Conservation (phyloP, 2,329 filamentous ascomycete genomes). For the Cadophora sp. region DNA sequence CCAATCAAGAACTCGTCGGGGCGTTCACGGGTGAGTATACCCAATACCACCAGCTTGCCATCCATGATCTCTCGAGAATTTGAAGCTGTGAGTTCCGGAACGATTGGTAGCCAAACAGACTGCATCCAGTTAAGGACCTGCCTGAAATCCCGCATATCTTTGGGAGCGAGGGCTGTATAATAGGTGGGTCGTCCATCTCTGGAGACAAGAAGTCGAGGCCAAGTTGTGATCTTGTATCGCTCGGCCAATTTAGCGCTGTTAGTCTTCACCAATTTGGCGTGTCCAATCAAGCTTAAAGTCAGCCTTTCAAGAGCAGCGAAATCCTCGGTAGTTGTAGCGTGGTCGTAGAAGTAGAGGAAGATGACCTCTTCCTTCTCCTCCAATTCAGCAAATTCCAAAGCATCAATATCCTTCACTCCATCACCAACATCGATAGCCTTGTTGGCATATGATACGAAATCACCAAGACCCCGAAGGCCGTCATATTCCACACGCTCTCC, state of each 20-base stretch:
- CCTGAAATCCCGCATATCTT: conserved; percentile 89
- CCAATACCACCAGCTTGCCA: conserved; percentile 92
- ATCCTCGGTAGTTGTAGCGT: conserved; percentile 91
- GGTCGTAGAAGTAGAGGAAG: conserved; percentile 97
- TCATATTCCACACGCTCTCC: conserved; percentile 93
- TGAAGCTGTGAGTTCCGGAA: conserved; percentile 88
- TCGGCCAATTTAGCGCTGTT: conserved; percentile 76
- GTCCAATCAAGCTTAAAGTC: conserved; percentile 86
- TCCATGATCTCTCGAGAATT: conserved; percentile 97
- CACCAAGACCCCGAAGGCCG: conserved; percentile 88
- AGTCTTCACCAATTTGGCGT: conserved; percentile 92
- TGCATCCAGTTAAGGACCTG: conserved; percentile 92
- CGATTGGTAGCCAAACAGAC: conserved; percentile 92
- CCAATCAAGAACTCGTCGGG: conserved; percentile 79
- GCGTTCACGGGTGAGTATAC: conserved; percentile 81
- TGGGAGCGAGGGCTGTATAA: conserved; percentile 84
- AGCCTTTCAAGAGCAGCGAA: conserved; percentile 87
- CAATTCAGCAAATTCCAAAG: conserved; percentile 76
- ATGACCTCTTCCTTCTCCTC: conserved; percentile 95
- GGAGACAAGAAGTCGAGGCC: conserved; percentile 90
- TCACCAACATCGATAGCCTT: conserved; percentile 80
- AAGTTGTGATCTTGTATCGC: conserved; percentile 94
- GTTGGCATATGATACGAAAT: conserved; percentile 85
- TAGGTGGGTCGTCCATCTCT: conserved; percentile 90
- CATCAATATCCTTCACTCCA: conserved; percentile 83